A percentile compares a stretch with the other conserved stretches of the same genome.
phyloP scores from a whole-genome alignment of 2,329 filamentous ascomycete genomes.

The Lizonia empirigonia region DNA sequence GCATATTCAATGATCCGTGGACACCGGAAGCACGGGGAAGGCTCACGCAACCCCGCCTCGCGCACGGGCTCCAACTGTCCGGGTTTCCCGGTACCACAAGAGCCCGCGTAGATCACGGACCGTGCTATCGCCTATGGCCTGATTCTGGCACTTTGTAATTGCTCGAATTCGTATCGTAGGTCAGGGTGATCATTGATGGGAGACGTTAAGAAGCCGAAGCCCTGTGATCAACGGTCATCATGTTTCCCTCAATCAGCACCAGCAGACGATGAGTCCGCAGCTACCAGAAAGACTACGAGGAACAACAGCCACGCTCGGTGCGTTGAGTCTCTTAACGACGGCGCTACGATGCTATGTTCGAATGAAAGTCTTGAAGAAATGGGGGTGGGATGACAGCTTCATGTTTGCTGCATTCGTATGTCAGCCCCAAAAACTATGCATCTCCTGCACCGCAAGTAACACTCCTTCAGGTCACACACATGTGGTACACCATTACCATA shows the following conservation, averaged over 20 bases:
- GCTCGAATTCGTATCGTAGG: neutral
- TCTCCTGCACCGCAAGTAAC: too few species aligned
- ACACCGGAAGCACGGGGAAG: neutral
- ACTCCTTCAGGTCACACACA: conserved; percentile 15
- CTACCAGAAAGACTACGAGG: conserved; percentile 14
- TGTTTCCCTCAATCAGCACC: neutral
- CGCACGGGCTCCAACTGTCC: too few species aligned
- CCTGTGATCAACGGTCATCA: neutral
- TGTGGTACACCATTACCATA: conserved; percentile 21
- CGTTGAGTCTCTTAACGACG: conserved; percentile 20
- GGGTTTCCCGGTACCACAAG: too few species aligned
- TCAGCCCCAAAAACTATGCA: neutral
- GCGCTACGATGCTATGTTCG: conserved; percentile 21
- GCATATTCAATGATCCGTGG: neutral
- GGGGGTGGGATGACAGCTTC: conserved; percentile 24
- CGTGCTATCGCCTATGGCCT: neutral
- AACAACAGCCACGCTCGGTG: conserved; percentile 11
- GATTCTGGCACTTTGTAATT: too few species aligned
- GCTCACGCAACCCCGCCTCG: conserved; percentile 2
- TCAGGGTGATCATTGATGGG: neutral
- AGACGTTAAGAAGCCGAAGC: neutral
- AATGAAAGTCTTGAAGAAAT: conserved; percentile 16
- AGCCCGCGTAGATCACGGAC: neutral
- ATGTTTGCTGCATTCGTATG: conserved; percentile 22
- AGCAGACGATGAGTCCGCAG: conserved; percentile 1